These are phyloP conservation scores for Hygrophorus pudorinus DNA, from an alignment of 768 basidiomycete species.

Conservation along the genomic window DNA sequence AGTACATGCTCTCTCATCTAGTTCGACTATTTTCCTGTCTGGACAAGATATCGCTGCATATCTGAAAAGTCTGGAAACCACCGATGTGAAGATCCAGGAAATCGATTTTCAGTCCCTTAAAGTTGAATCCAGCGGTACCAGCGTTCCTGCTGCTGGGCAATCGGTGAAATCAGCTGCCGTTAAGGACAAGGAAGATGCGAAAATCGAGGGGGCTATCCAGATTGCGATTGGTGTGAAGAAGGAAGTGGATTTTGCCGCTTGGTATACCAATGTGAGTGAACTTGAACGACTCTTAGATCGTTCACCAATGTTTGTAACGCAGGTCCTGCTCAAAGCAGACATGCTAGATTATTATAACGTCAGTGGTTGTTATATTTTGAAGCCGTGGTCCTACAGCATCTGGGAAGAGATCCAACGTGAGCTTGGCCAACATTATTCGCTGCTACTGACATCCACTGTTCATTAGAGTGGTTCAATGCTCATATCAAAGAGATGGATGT, in stretches of 20 bases:
- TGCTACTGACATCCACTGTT: neutral
- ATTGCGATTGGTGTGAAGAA: slow-evolving; percentile 94
- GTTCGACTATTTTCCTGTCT: slow-evolving; percentile 65
- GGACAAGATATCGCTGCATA: slow-evolving; percentile 69
- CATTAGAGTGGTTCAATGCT: slow-evolving; percentile 81
- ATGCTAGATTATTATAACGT: slow-evolving; percentile 99
- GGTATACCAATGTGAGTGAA: slow-evolving; percentile 79
- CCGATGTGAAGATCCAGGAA: slow-evolving; percentile 53
- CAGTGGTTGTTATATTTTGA: slow-evolving; percentile 97
- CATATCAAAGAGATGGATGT: slow-evolving; percentile 92
- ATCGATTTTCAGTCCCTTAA: slow-evolving; percentile 64
- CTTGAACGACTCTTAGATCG: neutral
- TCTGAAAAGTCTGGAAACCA: slow-evolving; percentile 61
- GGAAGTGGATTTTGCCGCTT: slow-evolving; percentile 87
- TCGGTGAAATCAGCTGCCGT: slow-evolving; percentile 21
- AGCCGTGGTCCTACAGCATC: slow-evolving; percentile 94
- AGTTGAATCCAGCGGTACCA: slow-evolving; percentile 25
- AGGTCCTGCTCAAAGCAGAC: slow-evolving; percentile 97
- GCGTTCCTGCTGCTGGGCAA: slow-evolving; percentile 27
- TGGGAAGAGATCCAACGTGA: slow-evolving; percentile 93
- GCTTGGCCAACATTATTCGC: slow-evolving; percentile 9
- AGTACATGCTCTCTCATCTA: slow-evolving; percentile 64
- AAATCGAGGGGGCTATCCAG: slow-evolving; percentile 82
- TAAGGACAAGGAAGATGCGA: slow-evolving; percentile 65
- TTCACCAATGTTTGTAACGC: slow-evolving; percentile 6